Conservation (phyloP, 305 asterid genomes). For the Coffea humblotiana region DNA sequence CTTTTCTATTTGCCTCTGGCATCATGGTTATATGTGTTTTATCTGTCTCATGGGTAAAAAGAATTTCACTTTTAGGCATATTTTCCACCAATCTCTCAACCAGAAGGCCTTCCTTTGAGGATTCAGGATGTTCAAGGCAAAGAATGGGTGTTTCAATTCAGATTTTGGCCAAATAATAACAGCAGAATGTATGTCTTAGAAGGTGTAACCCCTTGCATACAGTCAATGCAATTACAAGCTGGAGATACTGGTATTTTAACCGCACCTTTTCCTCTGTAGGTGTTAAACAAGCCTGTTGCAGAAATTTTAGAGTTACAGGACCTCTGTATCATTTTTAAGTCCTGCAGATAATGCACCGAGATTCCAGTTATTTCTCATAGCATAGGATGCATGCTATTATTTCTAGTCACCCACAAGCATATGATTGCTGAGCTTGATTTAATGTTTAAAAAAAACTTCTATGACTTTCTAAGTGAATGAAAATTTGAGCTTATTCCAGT, state of each 20-base stretch:
- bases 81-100: slow-evolving; percentile 90
- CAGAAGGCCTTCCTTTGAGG: slow-evolving; percentile 98
- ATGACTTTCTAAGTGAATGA: background rate
- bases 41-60: slow-evolving; percentile 23
- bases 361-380: background rate
- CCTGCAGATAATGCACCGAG: background rate
- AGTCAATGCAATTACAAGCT: slow-evolving; percentile 94
- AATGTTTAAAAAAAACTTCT: background rate
- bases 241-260: slow-evolving; percentile 81
- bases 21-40: slow-evolving; percentile 1
- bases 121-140: slow-evolving; percentile 96
- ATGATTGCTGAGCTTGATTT: background rate
- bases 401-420: background rate
- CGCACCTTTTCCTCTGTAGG: slow-evolving; percentile 11
- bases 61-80: slow-evolving; percentile 62
- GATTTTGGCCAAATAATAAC: slow-evolving; percentile 98
- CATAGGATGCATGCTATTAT: background rate
- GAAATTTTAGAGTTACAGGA: background rate
- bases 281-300: background rate
- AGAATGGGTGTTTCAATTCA: slow-evolving; percentile 95
- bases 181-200: slow-evolving; percentile 97
- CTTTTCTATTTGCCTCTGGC: background rate
- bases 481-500: background rate
- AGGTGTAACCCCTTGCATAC: slow-evolving; percentile 98
- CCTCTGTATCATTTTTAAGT: background rate